These are phyloP conservation scores for Lentinula lateritia DNA, from an alignment of 768 basidiomycete species.

Conservation along the genomic window DNA sequence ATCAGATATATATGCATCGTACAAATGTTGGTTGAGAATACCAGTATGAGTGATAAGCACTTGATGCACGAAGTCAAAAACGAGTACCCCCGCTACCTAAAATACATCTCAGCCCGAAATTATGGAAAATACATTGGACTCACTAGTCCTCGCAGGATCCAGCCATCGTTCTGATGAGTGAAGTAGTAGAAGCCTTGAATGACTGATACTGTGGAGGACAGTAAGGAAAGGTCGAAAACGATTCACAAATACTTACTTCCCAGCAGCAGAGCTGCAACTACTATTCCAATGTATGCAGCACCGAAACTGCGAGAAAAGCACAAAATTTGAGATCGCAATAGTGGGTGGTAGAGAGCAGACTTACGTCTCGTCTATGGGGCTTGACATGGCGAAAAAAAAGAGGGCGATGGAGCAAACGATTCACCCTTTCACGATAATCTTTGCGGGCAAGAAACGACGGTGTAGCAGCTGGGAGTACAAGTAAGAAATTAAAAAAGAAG, in stretches of 20 bases:
- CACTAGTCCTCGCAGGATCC: slow-evolving; percentile 43
- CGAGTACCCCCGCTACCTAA: slow-evolving; percentile 44
- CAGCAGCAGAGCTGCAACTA: slow-evolving; percentile 31
- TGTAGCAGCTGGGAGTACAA: neutral
- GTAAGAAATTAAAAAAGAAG: neutral
- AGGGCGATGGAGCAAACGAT: neutral
- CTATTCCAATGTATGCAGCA: slow-evolving; percentile 43
- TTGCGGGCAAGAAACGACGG: neutral
- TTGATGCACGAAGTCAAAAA: slow-evolving; percentile 50
- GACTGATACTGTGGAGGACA: slow-evolving; percentile 35
- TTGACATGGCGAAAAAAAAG: neutral
- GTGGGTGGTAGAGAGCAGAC: neutral
- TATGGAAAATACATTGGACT: slow-evolving; percentile 8
- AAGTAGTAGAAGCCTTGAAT: slow-evolving; percentile 55
- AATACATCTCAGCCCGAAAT: neutral
- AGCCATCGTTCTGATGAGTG: slow-evolving; percentile 42
- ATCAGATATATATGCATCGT: neutral
- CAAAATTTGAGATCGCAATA: neutral
- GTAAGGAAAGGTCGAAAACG: neutral
- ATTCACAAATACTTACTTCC: slow-evolving; percentile 27
- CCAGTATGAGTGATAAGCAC: slow-evolving; percentile 47
- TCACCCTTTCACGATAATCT: neutral
- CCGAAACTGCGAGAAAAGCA: slow-evolving; percentile 31
- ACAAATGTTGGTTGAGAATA: slow-evolving; percentile 16
- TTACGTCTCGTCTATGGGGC: neutral